Percentiles rank a stretch among this genome's conserved stretches.
Conservation (phyloP, 306 rosid species). For the Medicago ruthenica region DNA sequence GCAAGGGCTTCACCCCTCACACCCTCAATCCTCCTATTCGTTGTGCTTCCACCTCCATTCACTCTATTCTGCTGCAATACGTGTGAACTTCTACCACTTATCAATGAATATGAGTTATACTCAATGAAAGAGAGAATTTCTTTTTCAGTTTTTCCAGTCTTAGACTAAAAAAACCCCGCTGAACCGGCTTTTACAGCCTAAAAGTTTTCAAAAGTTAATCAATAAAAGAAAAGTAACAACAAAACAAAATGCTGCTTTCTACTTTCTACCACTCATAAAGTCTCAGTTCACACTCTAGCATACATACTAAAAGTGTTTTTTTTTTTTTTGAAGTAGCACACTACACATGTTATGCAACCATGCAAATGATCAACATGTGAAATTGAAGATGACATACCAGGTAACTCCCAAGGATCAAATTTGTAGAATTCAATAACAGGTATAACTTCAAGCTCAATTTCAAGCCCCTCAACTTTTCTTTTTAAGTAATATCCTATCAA, state of each 20-base stretch:
- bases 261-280: constrained; percentile 44
- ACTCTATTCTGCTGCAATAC: background rate
- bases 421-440: constrained; percentile 89
- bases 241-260: constrained; percentile 35
- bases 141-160: background rate
- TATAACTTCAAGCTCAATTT: constrained; percentile 90
- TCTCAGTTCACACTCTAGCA: constrained; percentile 43
- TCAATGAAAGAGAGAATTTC: background rate
- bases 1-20: background rate
- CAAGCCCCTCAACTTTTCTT: constrained; percentile 79
- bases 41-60: background rate
- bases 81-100: background rate
- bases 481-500: constrained; percentile 79
- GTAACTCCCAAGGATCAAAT: constrained; percentile 95
- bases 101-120: background rate
- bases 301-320: constrained; percentile 4
- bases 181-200: constrained; percentile 20
- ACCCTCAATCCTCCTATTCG: background rate
- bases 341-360: constrained; percentile 16
- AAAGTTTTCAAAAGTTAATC: constrained; percentile 11
- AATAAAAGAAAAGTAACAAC: constrained; percentile 23
- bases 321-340: background rate
- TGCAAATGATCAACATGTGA: constrained; percentile 25
- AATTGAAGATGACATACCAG: constrained; percentile 74
- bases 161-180: constrained; percentile 35